Base-by-base conservation (phyloP, 176 grass and related monocot genomes). In the Juncus effusus region DNA sequence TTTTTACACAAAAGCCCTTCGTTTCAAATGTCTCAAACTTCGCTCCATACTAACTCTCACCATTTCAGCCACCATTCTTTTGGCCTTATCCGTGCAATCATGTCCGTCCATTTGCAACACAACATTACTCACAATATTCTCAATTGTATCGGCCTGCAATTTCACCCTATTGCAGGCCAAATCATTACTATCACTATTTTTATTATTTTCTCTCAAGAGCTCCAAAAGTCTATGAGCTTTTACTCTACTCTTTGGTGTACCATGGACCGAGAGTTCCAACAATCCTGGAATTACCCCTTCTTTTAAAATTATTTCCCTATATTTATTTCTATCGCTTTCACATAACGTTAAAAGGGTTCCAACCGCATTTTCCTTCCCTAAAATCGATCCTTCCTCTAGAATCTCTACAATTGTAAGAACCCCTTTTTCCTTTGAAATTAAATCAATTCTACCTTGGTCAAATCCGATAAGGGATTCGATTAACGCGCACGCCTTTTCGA, bases 51-150 rank as follows among this genome's bases (percentile, higher is more conserved):
- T 97, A 59, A 92, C 82, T 67, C 85, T 77, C 35, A 97, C 87
- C 93, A 92, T 97, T 59, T 96, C 93, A 1, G 88, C 93, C 4
- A 96, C 77, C 93, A 96, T 96, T 75, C 88, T 97, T 78, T 90
- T 79, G 1, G 88, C 93, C 36, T 92, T 89, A 47, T 81, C 88
- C 0, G 79, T 77, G 3, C 76, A 74, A 63, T 97, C 93, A 61
- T 89, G 87, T 1, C 93, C 71, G 0, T 91, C 93, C 41, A 92
- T 92, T 14, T 82, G 82, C 19, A 77, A 96, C 6, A 86, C 93
- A 0, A 96, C 80, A 62, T 83, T 80, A 70, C 82, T 91, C 2
- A 97, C 93, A n/a, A 92, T 81, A 74, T 91, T 97, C 50, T 91
- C 85, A 0, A 97, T 80, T 0, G 85, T 88, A 76, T 86, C 82